Conservation (phyloP, 2,329 filamentous ascomycete species). For the Leptographium lundbergii region DNA sequence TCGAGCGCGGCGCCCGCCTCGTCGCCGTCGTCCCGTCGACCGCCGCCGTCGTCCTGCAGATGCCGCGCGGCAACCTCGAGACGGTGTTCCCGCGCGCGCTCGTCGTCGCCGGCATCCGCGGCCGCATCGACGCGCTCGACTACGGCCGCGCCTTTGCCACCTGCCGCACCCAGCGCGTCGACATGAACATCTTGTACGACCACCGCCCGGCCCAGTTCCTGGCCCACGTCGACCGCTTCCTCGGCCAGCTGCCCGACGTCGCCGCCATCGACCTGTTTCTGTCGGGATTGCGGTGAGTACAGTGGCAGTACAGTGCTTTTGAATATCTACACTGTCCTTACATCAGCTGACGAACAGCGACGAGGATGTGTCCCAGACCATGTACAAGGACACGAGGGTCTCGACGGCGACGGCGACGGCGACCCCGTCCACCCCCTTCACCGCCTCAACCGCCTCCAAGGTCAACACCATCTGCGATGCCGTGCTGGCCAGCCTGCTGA, state of each 20-base stretch:
- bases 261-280: conserved; percentile 84
- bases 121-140: conserved; percentile 64
- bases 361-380: conserved; percentile 84
- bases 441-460: conserved; percentile 45
- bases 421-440: neutral
- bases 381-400: conserved; percentile 85
- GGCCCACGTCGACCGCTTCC: conserved; percentile 58
- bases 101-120: conserved; percentile 79
- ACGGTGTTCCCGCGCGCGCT: conserved; percentile 89
- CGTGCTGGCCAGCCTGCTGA: conserved; percentile 55
- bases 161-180: conserved; percentile 85
- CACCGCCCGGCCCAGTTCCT: conserved; percentile 83
- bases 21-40: conserved; percentile 82
- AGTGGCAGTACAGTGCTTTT: neutral
- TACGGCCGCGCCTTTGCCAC: conserved; percentile 77
- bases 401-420: neutral
- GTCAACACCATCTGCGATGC: conserved; percentile 83
- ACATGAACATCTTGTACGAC: conserved; percentile 96
- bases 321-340: neutral
- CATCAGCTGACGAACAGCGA: conserved; percentile 37
- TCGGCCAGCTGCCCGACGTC: conserved; percentile 71
- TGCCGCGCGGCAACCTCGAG: conserved; percentile 91
- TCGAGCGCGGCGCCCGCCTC: conserved; percentile 78
- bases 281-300: conserved; percentile 60
- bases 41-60: conserved; percentile 79